Evolutionary conservation across 1,284 basidiomycete species (phyloP).

Genomic region (Cryptococcus sp.): DNA sequence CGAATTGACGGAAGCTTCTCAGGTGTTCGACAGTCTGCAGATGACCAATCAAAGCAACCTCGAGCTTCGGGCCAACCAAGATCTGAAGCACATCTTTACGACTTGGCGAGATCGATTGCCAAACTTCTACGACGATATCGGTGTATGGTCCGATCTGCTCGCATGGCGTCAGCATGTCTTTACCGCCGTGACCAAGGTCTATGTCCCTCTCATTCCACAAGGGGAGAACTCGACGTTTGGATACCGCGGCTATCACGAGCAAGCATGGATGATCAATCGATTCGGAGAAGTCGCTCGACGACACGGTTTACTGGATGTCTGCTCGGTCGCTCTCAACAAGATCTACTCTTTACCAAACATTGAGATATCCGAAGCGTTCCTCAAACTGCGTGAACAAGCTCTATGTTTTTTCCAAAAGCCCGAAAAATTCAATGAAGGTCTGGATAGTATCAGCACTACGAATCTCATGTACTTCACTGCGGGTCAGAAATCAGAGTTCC

Average conservation of each 20-base stretch:
- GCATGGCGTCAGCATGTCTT: slow-evolving; percentile 92
- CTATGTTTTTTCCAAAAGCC: slow-evolving; percentile 97
- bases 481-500: slow-evolving; percentile 96
- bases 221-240: slow-evolving; percentile 67
- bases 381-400: slow-evolving; percentile 99
- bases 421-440: slow-evolving; percentile 84
- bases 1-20: slow-evolving; percentile 92
- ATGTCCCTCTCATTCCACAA: slow-evolving; percentile 77
- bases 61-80: slow-evolving; percentile 82
- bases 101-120: slow-evolving; percentile 97
- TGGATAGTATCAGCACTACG: slow-evolving; percentile 99
- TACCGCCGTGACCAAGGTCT: slow-evolving; percentile 94
- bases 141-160: slow-evolving; percentile 96
- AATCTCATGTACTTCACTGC: slow-evolving; percentile 97
- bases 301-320: slow-evolving; percentile 93
- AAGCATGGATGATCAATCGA: slow-evolving; percentile 99
- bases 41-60: slow-evolving; percentile 84
- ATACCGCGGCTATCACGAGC: slow-evolving; percentile 98
- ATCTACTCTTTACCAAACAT: slow-evolving; percentile 99
- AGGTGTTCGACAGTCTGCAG: slow-evolving; percentile 87
- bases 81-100: slow-evolving; percentile 92
- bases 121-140: slow-evolving; percentile 96
- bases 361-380: slow-evolving; percentile 98
- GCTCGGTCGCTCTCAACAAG: slow-evolving; percentile 90
- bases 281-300: slow-evolving; percentile 99